These are phyloP conservation scores for Rhodotorula sp. DNA, from an alignment of 1,284 basidiomycete genomes.

Conservation along the genomic window DNA sequence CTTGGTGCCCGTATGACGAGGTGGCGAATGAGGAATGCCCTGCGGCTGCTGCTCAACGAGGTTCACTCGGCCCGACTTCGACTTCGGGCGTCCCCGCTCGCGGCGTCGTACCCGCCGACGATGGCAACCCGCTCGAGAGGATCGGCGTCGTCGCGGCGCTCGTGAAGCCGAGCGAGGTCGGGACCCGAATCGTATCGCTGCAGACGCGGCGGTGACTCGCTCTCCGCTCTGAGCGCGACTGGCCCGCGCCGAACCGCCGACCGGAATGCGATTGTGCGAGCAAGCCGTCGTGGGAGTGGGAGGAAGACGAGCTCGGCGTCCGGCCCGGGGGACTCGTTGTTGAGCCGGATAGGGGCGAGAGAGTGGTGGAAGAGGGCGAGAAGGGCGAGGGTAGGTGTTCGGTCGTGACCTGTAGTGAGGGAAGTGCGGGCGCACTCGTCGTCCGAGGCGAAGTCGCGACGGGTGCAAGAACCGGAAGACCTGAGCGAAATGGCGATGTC, in stretches of 20 bases:
- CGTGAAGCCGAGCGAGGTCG: background rate
- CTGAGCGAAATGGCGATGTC: background rate
- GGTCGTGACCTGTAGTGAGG: background rate
- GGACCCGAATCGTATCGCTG: conserved; percentile 21
- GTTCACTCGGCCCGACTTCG: too few relatives aligned
- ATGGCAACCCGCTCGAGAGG: background rate
- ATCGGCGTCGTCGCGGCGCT: background rate
- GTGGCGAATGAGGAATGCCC: too few relatives aligned
- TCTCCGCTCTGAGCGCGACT: conserved; percentile 27
- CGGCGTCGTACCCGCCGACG: too few relatives aligned
- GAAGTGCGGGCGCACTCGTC: background rate
- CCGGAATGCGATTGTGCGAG: conserved; percentile 2
- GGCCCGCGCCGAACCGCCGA: conserved; percentile 23
- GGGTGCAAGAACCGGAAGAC: background rate
- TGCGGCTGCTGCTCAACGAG: too few relatives aligned
- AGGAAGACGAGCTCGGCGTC: background rate
- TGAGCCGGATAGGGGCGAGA: background rate
- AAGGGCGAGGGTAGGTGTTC: background rate
- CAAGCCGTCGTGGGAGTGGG: background rate
- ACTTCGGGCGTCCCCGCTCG: too few relatives aligned
- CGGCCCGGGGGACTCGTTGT: background rate
- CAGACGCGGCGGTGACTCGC: conserved; percentile 34
- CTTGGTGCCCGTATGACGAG: too few relatives aligned
- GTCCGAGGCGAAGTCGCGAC: background rate
- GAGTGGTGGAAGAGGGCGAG: background rate